Conservation (phyloP, 1,284 basidiomycete species). For the Cerrena zonata region DNA sequence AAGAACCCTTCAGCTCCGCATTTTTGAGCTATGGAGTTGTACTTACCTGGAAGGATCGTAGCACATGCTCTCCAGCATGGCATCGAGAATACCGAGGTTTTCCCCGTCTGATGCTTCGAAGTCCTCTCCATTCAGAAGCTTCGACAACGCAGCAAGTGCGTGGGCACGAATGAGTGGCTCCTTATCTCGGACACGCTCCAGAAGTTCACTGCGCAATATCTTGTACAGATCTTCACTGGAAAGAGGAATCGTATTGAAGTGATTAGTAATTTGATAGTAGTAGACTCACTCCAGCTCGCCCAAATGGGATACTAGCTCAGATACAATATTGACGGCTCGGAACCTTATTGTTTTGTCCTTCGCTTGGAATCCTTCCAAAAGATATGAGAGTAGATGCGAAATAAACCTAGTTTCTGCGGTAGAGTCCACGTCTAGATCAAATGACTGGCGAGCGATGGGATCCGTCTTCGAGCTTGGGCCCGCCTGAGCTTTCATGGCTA, state of each 20-base stretch:
- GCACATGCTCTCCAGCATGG: slow-evolving; percentile 65
- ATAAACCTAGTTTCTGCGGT: slow-evolving; percentile 70
- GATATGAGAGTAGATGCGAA: slow-evolving; percentile 64
- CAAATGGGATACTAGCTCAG: slow-evolving; percentile 71
- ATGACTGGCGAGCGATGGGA: slow-evolving; percentile 9
- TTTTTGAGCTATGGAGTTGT: not conserved
- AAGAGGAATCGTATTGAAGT: not conserved
- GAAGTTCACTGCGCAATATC: slow-evolving; percentile 56
- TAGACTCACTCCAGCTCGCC: slow-evolving; percentile 74
- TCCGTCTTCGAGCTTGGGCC: not conserved
- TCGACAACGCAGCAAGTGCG: slow-evolving; percentile 77
- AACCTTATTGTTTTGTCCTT: slow-evolving; percentile 86
- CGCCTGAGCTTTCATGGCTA: not conserved
- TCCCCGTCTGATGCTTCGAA: slow-evolving; percentile 57
- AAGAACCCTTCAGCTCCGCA: not conserved
- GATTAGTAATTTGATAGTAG: not conserved
- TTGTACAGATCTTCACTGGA: slow-evolving; percentile 75
- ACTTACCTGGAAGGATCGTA: slow-evolving; percentile 76
- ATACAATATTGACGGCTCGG: slow-evolving; percentile 68
- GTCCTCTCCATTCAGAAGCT: slow-evolving; percentile 72
- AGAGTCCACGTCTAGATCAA: slow-evolving; percentile 57
- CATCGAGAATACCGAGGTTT: slow-evolving; percentile 56
- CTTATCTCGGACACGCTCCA: slow-evolving; percentile 77
- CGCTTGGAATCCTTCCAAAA: slow-evolving; percentile 78
- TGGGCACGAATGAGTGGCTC: slow-evolving; percentile 77